Conservation (phyloP, 148 eudicot species). For the Rhododendron kiyosumense region DNA sequence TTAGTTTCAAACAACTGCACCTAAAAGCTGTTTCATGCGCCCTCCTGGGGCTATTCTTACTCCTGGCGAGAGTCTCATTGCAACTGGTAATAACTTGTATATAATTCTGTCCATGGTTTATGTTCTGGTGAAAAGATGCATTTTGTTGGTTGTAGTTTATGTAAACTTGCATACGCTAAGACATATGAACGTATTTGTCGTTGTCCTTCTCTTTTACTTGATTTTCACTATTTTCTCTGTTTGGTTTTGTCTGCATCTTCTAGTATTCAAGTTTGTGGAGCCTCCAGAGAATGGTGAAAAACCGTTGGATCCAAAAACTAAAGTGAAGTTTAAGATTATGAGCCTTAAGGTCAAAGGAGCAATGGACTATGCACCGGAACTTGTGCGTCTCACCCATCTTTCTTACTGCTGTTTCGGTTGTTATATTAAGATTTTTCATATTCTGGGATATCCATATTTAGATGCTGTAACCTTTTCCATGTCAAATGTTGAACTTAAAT, state of each 20-base stretch:
- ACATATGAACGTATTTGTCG: neutral
- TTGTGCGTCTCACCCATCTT: constrained; percentile 36
- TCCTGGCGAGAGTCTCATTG: constrained; percentile 80
- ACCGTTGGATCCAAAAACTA: constrained; percentile 66
- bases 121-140: neutral
- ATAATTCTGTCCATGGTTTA: neutral
- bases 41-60: constrained; percentile 87
- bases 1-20: constrained; percentile 94
- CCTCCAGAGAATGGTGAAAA: constrained; percentile 78
- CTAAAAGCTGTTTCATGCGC: constrained; percentile 92
- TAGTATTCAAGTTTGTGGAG: constrained; percentile 89
- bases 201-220: neutral
- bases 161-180: neutral
- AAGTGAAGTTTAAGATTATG: constrained; percentile 80
- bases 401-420: neutral
- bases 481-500: neutral
- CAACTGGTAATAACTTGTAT: constrained; percentile 53
- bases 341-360: constrained; percentile 74
- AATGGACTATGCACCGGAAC: constrained; percentile 72
- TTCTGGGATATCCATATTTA: neutral
- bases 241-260: constrained; percentile 13
- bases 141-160: neutral
- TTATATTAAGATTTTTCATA: neutral
- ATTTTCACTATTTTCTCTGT: neutral
- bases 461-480: neutral